These are phyloP conservation scores for Microthyrium microscopicum DNA, from an alignment of 2,329 filamentous ascomycete species.

Conservation along the genomic window DNA sequence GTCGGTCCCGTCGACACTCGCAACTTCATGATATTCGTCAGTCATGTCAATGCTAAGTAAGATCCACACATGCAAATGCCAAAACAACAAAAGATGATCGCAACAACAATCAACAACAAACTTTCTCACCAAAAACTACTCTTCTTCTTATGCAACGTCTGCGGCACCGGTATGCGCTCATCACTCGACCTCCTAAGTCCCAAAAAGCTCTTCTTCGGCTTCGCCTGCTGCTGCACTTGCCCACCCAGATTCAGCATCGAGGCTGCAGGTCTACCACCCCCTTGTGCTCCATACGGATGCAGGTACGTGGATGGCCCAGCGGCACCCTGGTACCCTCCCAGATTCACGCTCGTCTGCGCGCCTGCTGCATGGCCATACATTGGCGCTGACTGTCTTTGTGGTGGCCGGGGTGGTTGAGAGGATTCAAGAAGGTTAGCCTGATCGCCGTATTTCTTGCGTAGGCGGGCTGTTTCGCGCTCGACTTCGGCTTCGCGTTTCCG, in stretches of 20 bases:
- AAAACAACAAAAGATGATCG: background rate
- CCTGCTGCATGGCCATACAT: background rate
- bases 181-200: constrained; percentile 18
- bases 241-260: constrained; percentile 12
- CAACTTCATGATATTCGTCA: no score
- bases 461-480: constrained; percentile 60
- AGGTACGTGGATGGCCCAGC: constrained; percentile 17
- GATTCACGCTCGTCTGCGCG: no score
- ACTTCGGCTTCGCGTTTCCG: constrained; percentile 33
- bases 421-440: constrained; percentile 22
- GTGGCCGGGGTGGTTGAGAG: constrained; percentile 2
- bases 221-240: constrained; percentile 9
- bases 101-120: background rate
- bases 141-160: constrained; percentile 11
- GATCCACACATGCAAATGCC: no score
- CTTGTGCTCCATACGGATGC: constrained; percentile 11
- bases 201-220: constrained; percentile 22
- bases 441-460: constrained; percentile 51
- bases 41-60: no score
- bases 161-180: constrained; percentile 9
- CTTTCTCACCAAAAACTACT: constrained; percentile 11
- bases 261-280: background rate
- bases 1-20: no score
- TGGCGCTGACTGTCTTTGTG: constrained; percentile 4
- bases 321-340: no score